Evolutionary conservation across 2,329 filamentous ascomycete genomes (phyloP), one percentile per base, ranked within the genome.

Genomic region (Neurospora sp.): DNA sequence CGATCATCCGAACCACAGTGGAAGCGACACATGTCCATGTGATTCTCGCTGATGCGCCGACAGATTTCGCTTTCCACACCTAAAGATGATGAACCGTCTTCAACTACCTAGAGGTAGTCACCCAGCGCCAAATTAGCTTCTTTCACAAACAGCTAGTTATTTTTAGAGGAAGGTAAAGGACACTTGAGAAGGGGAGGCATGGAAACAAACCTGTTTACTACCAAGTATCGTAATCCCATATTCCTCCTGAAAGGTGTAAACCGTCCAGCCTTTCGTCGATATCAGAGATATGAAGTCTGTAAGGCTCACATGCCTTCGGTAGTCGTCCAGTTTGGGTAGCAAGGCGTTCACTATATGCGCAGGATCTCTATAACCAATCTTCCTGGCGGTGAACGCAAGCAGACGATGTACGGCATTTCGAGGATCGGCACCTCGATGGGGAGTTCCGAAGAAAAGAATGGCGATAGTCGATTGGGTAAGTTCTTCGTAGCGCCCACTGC

Each of bases 21-120:
- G 40, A 80, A 80, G 4, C 77, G 76, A 66, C 76, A 79, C 77
- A 80, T 79, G 9, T 77, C 77, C 75, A 78, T 78, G 66, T 80
- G 78, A 23, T 79, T 75, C 10, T 69, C 72, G 3, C 67, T 72
- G 17, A 80, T 80, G 70, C 79, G 78, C 66, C 78, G 74, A 1
- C 74, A 23, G 74, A 75, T 39, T 1, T 68, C 62, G 1, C 75
- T 76, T 66, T 81, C 79, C 1, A 11, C 11, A 5, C 39, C 67
- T 1, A 75, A 74, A 19, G 73, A 38, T 58, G 80, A 81, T 1
- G 79, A 80, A 11, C 66, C 71, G 68, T 81, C 79, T 13, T 80
- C 78, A 4, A 80, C 79, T 11, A 39, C 38, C 38, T 39, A 28
- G 23, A 23, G 23, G 23, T 23, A 39, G 38, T 39, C 3, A 5